Percentiles rank a stretch among this genome's conserved stretches.
These are phyloP conservation scores for Lathyrus oleraceus DNA, from an alignment of 306 rosid species.

Conservation along the genomic window DNA sequence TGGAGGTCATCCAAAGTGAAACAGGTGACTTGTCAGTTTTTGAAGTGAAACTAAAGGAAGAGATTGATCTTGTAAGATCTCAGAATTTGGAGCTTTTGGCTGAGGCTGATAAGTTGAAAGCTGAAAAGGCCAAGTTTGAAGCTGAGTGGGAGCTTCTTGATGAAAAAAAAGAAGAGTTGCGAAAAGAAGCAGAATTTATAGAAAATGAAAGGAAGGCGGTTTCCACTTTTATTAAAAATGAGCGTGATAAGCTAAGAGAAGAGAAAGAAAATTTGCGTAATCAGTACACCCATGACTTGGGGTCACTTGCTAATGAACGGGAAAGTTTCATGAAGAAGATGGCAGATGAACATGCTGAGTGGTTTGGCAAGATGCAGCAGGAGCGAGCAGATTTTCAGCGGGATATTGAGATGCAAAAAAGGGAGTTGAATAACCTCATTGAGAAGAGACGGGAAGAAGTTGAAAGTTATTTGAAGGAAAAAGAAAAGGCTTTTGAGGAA, in stretches of 20 bases:
- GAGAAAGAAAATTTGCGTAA: constrained; percentile 69
- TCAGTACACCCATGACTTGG: constrained; percentile 64
- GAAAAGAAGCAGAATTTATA: constrained; percentile 62
- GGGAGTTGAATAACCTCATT: constrained; percentile 74
- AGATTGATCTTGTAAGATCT: constrained; percentile 79
- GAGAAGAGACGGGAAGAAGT: constrained; percentile 89
- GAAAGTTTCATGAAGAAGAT: constrained; percentile 87
- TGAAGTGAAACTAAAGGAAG: constrained; percentile 88
- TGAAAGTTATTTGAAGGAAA: constrained; percentile 77
- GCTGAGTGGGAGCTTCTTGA: constrained; percentile 94
- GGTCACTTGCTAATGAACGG: constrained; percentile 69
- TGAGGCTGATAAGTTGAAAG: constrained; percentile 72
- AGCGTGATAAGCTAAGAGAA: constrained; percentile 65
- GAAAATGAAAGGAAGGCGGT: constrained; percentile 69
- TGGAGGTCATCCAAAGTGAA: constrained; percentile 75
- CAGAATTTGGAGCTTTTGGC: constrained; percentile 71
- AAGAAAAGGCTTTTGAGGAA: constrained; percentile 68
- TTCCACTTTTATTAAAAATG: constrained; percentile 71
- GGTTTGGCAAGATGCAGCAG: constrained; percentile 86
- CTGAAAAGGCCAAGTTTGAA: constrained; percentile 92
- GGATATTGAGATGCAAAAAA: constrained; percentile 77
- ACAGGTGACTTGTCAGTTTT: constrained; percentile 72
- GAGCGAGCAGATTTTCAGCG: constrained; percentile 76
- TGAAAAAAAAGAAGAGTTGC: constrained; percentile 78
- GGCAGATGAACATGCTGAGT: constrained; percentile 78